Conservation (phyloP, 2,329 filamentous ascomycete genomes). For the Colletotrichum spinosum region DNA sequence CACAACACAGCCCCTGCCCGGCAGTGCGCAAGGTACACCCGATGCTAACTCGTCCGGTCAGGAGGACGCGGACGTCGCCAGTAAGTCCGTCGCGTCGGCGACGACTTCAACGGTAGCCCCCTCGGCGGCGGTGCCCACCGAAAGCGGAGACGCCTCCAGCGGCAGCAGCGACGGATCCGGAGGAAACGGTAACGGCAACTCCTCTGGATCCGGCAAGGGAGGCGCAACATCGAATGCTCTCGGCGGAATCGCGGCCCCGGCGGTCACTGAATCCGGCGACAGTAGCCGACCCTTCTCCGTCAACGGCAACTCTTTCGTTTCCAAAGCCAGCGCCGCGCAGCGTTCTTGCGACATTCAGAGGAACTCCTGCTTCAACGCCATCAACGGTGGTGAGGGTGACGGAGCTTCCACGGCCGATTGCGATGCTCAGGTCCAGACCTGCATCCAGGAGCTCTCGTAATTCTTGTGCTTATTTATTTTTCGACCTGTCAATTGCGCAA, state of each 20-base stretch:
- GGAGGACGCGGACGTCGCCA: conserved; percentile 30
- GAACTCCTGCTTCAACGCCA: conserved; percentile 68
- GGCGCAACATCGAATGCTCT: conserved; percentile 52
- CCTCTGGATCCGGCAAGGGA: conserved; percentile 40
- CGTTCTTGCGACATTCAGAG: conserved; percentile 73
- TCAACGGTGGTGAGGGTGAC: conserved; percentile 60
- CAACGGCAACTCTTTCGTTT: conserved; percentile 68
- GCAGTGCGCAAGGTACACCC: conserved; percentile 5
- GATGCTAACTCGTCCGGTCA: conserved; percentile 31
- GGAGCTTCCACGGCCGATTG: conserved; percentile 63
- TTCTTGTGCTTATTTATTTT: not conserved
- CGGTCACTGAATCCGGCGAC: conserved; percentile 60
- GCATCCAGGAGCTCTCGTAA: conserved; percentile 50
- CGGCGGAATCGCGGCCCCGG: conserved; percentile 64
- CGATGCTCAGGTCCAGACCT: conserved; percentile 62
- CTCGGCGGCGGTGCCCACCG: conserved; percentile 30
- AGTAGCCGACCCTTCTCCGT: conserved; percentile 65
- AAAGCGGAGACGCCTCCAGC: conserved; percentile 23
- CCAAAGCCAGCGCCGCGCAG: conserved; percentile 65
- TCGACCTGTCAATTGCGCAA: not conserved
- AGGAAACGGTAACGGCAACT: conserved; percentile 28
- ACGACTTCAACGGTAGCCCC: conserved; percentile 22
- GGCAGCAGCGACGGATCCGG: conserved; percentile 27
- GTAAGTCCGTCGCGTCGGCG: conserved; percentile 24
- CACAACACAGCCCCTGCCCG: conserved; percentile 27